Percentiles rank a stretch among this genome's conserved stretches.
Evolutionary conservation across 495 filamentous ascomycete species (phyloP).

Genomic region (Evernia prunastri): DNA sequence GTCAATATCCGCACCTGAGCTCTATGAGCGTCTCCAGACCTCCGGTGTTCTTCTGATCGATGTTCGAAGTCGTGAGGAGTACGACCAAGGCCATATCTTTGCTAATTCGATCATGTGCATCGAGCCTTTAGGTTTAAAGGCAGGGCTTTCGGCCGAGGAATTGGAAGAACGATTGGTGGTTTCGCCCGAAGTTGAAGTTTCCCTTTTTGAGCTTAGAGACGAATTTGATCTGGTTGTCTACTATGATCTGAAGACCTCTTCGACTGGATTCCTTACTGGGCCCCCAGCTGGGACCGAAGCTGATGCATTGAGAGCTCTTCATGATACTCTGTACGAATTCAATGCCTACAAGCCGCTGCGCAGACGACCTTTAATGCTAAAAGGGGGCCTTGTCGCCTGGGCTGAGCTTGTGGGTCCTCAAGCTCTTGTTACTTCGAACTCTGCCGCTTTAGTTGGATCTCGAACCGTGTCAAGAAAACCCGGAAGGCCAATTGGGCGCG

Average conservation of each 20-base stretch:
- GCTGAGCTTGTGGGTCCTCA: constrained; percentile 65
- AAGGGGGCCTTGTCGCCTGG: constrained; percentile 83
- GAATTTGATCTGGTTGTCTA: constrained; percentile 84
- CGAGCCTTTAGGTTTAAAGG: constrained; percentile 71
- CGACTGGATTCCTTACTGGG: constrained; percentile 46
- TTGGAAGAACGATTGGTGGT: constrained; percentile 76
- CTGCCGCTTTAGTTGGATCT: constrained; percentile 43
- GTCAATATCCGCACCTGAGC: constrained; percentile 53
- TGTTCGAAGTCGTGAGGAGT: constrained; percentile 73
- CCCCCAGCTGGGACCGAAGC: constrained; percentile 45
- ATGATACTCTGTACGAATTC: constrained; percentile 75
- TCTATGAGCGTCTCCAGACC: constrained; percentile 58
- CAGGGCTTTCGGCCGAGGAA: constrained; percentile 78
- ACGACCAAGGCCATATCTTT: constrained; percentile 82
- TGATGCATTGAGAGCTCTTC: constrained; percentile 59
- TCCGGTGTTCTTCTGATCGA: constrained; percentile 75
- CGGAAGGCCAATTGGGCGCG: constrained; percentile 45
- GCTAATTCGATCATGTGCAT: constrained; percentile 77
- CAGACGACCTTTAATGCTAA: constrained; percentile 64
- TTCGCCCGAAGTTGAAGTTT: constrained; percentile 66
- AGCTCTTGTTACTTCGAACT: constrained; percentile 54
- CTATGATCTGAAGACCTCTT: constrained; percentile 66
- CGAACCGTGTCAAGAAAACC: constrained; percentile 35
- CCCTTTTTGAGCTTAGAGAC: constrained; percentile 66
- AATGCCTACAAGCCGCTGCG: constrained; percentile 69